Evolutionary conservation across 768 basidiomycete genomes (phyloP), one percentile per base, ranked within the genome.

Genomic region (Gloeostereum incarnatum): DNA sequence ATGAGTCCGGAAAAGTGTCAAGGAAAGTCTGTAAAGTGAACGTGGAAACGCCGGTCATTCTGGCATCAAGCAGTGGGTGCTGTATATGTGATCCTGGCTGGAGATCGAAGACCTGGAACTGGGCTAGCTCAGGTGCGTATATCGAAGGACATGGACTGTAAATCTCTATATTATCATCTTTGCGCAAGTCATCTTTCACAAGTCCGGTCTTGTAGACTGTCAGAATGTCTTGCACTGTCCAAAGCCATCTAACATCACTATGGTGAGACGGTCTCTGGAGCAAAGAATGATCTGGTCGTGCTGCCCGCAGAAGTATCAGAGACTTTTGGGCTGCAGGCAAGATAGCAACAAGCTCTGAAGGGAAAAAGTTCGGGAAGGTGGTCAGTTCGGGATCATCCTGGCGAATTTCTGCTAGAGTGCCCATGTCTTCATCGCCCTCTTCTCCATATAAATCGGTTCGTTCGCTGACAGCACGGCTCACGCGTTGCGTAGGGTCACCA

Each of bases 311-410:
- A 3, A 91, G 57, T 20, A 69, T 63, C 7, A 90, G 56, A 0
- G 88, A 89, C 47, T 73, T 79, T 43, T 73, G 74, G 1, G 85
- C 85, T 3, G 73, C 71, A 9, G 75, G 69, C 3, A 90, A 57
- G 5, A 73, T 63, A 31, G 68, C 61, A 5, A 71, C 57, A 20
- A 81, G 54, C 9, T 61, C 61, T 4, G 47, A 45, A 3, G 73
- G 69, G 42, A 90, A 72, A 55, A 91, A 90, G 3, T 56, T 55
- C 0, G 88, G 87, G 46, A 77, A 80, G 5, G 35, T 52, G 31
- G 46, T 60, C 52, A 42, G 61, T 48, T 41, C 59, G 4, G 50
- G 39, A 14, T 41, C 45, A 19, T 45, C 51, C 7, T n/a, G n/a
- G n/a, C n/a, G n/a, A n/a, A n/a, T n/a, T n/a, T n/a, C n/a, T n/a